phyloP scores from a whole-genome alignment of 345 rosid genomes.

The Eutrema japonicum region DNA sequence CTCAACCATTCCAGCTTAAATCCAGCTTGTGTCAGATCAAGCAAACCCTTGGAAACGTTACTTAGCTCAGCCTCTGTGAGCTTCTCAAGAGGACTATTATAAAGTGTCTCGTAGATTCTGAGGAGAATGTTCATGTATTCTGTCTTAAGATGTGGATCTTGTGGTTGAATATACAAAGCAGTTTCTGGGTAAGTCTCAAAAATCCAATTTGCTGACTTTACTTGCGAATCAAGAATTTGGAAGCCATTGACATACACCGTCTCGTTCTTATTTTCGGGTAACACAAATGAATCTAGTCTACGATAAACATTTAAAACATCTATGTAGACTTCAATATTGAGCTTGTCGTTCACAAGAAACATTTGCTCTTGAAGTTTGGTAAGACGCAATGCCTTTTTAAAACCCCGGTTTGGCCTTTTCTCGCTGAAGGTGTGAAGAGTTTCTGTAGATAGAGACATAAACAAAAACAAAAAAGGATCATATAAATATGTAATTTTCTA shows the following conservation, averaged over 20 bases:
- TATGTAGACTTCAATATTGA: constrained; percentile 7
- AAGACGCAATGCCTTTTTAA: constrained; percentile 1
- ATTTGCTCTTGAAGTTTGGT: background rate
- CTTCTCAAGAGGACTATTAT: background rate
- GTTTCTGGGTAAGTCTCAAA: constrained; percentile 15
- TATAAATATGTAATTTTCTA: background rate
- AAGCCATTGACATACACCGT: constrained; percentile 21
- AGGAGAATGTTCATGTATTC: constrained; percentile 19
- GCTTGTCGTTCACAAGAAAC: background rate
- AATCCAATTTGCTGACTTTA: background rate
- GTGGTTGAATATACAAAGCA: constrained; percentile 20
- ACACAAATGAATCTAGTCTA: background rate
- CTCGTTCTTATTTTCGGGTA: background rate
- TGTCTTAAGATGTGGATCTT: constrained; percentile 20
- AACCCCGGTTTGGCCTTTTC: background rate
- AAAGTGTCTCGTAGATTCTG: constrained; percentile 6
- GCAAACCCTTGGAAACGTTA: background rate
- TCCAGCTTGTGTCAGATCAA: constrained; percentile 14
- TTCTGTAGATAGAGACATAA: background rate
- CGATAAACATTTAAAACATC: background rate
- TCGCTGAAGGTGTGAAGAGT: background rate
- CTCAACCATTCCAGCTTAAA: constrained; percentile 22
- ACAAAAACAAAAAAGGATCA: background rate
- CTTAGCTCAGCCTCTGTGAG: background rate
- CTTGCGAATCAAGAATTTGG: constrained; percentile 14